Base-by-base conservation (phyloP, 768 basidiomycete genomes). In the Boletus reticulatus region DNA sequence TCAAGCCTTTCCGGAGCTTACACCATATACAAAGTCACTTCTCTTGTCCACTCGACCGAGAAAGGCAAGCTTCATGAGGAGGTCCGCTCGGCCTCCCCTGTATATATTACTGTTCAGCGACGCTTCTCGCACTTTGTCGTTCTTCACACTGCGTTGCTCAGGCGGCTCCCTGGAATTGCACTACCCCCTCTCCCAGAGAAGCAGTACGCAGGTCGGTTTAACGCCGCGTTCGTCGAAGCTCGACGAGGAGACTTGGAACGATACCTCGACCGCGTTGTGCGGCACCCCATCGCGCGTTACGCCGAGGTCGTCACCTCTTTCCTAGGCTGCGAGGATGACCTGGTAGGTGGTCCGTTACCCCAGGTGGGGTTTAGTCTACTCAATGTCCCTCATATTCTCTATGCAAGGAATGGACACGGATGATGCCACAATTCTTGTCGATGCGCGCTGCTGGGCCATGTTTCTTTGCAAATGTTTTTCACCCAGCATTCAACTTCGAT, bases 121-220 rank as follows among this genome's bases (percentile, higher is more conserved):
- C 85, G 92, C 8, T 95, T 89, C 73, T 92, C 91, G 4, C 88
- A 94, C 55, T 95, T 95, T 62, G 83, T 87, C 27, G 78, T 85
- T 48, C 77, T 95, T 31, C 87, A 92, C 60, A 84, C 87, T 3
- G 83, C 86, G 10, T 73, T 95, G 46, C 76, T 79, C 19, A 76
- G 84, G 22, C 78, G 85, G 9, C 80, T 92, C 4, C 89, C 89
- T 7, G 88, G 88, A 0, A 82, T 94, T 29, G 84, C 84, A 4
- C 76, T 94, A 3, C 91, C 92, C 0, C 88, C 89, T 0, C 77
- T 94, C 9, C 92, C 92, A 0, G 90, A 92, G 67, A 93, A 93
- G 65, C 87, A 89, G 60, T 92, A 94, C 58, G 78, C 89, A 1
- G 89, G 89, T 2, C 77, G 90, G 10, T 93, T 94, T 68, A 88